A percentile compares a stretch with the other conserved stretches of the same genome.
Evolutionary conservation across 2,329 filamentous ascomycete species (phyloP).

Genomic region (Aureobasidium sp.): DNA sequence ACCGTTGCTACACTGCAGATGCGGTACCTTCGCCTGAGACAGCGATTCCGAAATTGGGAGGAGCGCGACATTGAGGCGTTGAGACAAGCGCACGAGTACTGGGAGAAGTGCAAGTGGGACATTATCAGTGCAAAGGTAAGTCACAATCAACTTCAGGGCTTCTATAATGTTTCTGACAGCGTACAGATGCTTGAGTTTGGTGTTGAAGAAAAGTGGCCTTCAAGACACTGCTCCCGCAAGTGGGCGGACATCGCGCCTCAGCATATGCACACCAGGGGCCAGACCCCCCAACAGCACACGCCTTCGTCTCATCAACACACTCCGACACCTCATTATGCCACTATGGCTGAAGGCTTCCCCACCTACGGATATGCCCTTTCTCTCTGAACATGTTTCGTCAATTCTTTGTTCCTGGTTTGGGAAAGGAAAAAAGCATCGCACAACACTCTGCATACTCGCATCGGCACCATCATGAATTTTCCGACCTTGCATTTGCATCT

Average conservation of each 20-base stretch:
- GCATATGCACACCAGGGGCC: constrained; percentile 1
- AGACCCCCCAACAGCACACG: constrained; percentile 15
- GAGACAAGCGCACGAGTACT: constrained; percentile 43
- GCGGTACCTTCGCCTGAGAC: constrained; percentile 43
- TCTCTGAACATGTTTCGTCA: neutral
- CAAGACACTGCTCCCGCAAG: constrained; percentile 41
- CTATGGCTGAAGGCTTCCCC: neutral
- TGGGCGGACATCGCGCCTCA: constrained; percentile 38
- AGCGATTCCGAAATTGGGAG: constrained; percentile 43
- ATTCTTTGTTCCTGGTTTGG: neutral
- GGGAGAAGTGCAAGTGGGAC: constrained; percentile 45
- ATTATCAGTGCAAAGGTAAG: constrained; percentile 44
- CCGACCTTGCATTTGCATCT: neutral
- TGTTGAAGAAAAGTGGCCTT: constrained; percentile 41
- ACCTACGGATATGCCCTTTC: neutral
- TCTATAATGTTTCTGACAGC: neutral
- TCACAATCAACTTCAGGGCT: neutral
- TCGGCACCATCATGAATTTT: neutral
- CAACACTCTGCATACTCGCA: neutral
- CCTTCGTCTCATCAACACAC: constrained; percentile 6
- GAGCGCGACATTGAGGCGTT: constrained; percentile 42
- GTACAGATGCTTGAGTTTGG: constrained; percentile 44
- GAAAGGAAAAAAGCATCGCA: neutral
- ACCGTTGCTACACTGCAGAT: constrained; percentile 44
- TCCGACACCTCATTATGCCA: constrained; percentile 1